These are phyloP conservation scores for Fusarium paranaense DNA, from an alignment of 2,329 filamentous ascomycete species.

Conservation along the genomic window DNA sequence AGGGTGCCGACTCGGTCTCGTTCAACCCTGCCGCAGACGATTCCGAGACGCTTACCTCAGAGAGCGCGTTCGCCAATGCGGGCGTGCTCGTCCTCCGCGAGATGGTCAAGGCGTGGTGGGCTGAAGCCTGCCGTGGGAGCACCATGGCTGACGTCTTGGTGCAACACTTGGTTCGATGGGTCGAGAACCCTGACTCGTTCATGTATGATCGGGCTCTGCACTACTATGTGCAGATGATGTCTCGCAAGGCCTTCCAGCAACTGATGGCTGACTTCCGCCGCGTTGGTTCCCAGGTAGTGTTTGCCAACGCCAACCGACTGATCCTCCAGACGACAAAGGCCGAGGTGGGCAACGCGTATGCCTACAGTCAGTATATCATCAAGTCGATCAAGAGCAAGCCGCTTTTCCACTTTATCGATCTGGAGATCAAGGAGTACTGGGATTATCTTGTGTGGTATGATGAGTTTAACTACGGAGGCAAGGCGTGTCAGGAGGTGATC, in stretches of 20 bases:
- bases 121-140: constrained; percentile 88
- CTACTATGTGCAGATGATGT: constrained; percentile 99
- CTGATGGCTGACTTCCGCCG: constrained; percentile 96
- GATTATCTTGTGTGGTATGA: constrained; percentile 99
- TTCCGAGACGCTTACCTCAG: constrained; percentile 75
- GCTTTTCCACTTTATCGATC: constrained; percentile 95
- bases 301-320: constrained; percentile 88
- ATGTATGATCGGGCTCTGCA: constrained; percentile 95
- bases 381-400: constrained; percentile 97
- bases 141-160: constrained; percentile 98
- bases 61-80: constrained; percentile 92
- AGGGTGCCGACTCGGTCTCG: constrained; percentile 87
- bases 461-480: constrained; percentile 98
- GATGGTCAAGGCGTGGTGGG: constrained; percentile 99
- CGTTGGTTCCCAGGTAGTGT: constrained; percentile 95
- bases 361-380: constrained; percentile 96
- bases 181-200: constrained; percentile 91
- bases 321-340: constrained; percentile 96
- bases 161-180: constrained; percentile 96
- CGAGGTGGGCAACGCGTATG: constrained; percentile 95
- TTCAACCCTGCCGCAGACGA: constrained; percentile 71
- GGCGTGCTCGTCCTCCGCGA: constrained; percentile 91
- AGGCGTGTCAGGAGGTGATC: constrained; percentile 85
- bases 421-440: constrained; percentile 99
- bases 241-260: constrained; percentile 94